These are phyloP conservation scores for Hydnum rufescens DNA, from an alignment of 768 basidiomycete species.

Conservation along the genomic window DNA sequence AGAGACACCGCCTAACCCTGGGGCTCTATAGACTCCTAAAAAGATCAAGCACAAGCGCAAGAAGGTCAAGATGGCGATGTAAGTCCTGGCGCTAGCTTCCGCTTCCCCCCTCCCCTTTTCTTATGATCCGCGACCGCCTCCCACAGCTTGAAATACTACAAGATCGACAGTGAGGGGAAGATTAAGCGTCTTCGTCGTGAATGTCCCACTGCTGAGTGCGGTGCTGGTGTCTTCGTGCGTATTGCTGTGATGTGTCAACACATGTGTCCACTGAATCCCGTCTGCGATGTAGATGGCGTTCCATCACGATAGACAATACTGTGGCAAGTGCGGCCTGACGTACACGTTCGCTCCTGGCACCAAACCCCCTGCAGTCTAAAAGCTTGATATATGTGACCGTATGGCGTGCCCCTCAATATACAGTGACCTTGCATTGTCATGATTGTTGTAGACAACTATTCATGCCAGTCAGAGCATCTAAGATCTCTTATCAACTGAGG, in stretches of 20 bases:
- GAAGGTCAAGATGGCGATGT: slow-evolving; percentile 98
- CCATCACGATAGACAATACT: slow-evolving; percentile 96
- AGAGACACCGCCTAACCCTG: slow-evolving; percentile 5
- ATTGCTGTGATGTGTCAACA: background rate
- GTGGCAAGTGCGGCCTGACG: slow-evolving; percentile 72
- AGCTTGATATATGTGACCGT: no score
- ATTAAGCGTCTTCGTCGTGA: slow-evolving; percentile 98
- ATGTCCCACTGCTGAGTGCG: slow-evolving; percentile 43
- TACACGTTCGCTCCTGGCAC: slow-evolving; percentile 15
- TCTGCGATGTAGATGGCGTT: slow-evolving; percentile 66
- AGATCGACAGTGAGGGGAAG: slow-evolving; percentile 98
- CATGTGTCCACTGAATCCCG: slow-evolving; percentile 7
- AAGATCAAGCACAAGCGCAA: slow-evolving; percentile 99
- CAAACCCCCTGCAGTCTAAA: slow-evolving; percentile 1
- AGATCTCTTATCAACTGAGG: no score
- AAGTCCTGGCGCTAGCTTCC: background rate
- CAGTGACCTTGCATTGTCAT: no score
- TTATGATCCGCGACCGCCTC: no score
- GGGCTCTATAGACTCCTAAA: slow-evolving; percentile 62
- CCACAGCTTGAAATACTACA: slow-evolving; percentile 81
- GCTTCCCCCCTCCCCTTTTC: background rate
- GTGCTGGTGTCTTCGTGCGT: slow-evolving; percentile 44
- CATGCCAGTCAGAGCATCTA: no score
- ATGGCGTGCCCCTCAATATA: no score
- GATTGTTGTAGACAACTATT: no score